Base-by-base conservation (phyloP, 768 basidiomycete genomes). In the Tulasnella sp. region DNA sequence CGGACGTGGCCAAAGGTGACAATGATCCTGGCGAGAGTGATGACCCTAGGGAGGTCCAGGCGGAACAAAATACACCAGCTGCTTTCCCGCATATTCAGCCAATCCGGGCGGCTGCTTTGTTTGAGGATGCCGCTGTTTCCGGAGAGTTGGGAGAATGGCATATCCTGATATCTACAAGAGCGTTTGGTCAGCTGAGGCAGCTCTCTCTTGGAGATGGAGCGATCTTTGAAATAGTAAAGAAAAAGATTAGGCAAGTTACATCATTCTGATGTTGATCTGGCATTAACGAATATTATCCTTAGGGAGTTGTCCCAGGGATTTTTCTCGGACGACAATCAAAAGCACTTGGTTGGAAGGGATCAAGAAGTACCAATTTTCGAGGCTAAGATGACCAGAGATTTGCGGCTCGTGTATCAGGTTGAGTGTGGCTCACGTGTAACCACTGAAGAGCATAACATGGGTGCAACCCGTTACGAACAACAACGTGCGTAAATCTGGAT, bases 251-350 rank as follows among this genome's bases (percentile, higher is more conserved):
- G 83, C 79, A 43, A 24, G 70, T 58, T 29, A 32, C 22, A 12
- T 22, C 12, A 24, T 52, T 28, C 22, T 10, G 33, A 8, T 41
- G 41, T 50, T 16, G 16, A 34, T 6, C 5, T 7, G 20, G 24
- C 5, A 10, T 32, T n/a, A 34, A 8, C 25, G n/a, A 44, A 5
- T 44, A 27, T 31, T 53, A 4, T 2, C 31, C 5, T 27, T 39
- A 83, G 82, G 59, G 77, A 83, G 54, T 69, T 85, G 9, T 84
- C 82, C 0, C 70, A 73, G 3, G 82, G 81, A 0, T 73, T 77
- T 50, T 83, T 84, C 58, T 82, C 81, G 1, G 67, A 69, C 9
- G 76, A 79, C 51, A 83, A 83, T 55, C 78, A 83, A 56, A 79
- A 80, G 61, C 64, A 71, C 5, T 64, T 83, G 10, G 75, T 67